Conservation (phyloP, 176 grass and related monocot species). For the Canna indica region DNA sequence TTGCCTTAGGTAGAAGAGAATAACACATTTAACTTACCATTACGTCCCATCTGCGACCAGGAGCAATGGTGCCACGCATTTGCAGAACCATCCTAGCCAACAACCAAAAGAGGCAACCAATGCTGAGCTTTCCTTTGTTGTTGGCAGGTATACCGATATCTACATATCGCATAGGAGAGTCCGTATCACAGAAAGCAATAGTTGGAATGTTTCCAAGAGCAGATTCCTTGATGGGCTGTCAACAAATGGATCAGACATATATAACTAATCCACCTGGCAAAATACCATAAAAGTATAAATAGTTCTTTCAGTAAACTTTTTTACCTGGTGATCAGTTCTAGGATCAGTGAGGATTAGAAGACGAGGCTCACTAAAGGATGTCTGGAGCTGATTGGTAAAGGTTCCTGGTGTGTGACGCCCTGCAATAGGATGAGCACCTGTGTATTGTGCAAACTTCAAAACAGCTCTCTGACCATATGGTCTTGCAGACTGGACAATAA, state of each 20-base stretch:
- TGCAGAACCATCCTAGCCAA: conserved; percentile 15
- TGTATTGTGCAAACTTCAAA: conserved; percentile 18
- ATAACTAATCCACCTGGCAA: background rate
- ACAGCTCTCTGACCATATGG: conserved; percentile 19
- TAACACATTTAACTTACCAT: too few species aligned
- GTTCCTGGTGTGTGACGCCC: conserved; percentile 15
- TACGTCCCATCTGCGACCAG: conserved; percentile 7
- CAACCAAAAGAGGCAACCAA: conserved; percentile 15
- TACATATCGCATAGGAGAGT: conserved; percentile 18
- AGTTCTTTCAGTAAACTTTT: background rate
- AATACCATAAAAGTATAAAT: background rate
- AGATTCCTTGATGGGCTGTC: conserved; percentile 16
- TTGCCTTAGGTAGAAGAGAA: too few species aligned
- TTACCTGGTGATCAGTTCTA: conserved; percentile 21
- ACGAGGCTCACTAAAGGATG: conserved; percentile 11
- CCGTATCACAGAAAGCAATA: conserved; percentile 16
- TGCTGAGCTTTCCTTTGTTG: conserved; percentile 15
- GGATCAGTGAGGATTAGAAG: conserved; percentile 15
- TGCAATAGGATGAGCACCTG: conserved; percentile 16
- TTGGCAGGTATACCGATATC: conserved; percentile 15
- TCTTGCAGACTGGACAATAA: conserved; percentile 13
- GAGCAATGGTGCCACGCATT: conserved; percentile 7
- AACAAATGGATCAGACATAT: background rate
- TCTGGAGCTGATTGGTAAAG: conserved; percentile 14
- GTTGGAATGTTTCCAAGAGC: conserved; percentile 14